Evolutionary conservation across 768 basidiomycete genomes (phyloP).

Genomic region (Solioccasus polychromus): DNA sequence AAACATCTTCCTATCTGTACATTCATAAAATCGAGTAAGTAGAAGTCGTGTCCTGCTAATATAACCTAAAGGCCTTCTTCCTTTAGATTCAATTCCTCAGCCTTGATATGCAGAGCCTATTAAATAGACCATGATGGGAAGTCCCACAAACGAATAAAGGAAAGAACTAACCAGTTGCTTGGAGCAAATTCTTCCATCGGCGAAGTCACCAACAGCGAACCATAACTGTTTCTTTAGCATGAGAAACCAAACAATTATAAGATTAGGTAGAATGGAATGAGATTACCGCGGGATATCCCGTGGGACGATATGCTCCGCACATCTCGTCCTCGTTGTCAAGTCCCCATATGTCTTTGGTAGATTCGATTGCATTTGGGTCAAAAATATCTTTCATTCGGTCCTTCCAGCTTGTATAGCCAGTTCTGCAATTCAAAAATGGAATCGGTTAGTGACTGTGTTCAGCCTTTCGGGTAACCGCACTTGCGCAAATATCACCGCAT

Average conservation of each 20-base stretch:
- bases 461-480: neutral
- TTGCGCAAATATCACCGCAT: constrained; percentile 4
- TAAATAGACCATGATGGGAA: too few species aligned
- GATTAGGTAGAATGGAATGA: too few species aligned
- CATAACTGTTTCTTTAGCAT: neutral
- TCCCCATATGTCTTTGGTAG: constrained; percentile 5
- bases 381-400: constrained; percentile 4
- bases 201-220: constrained; percentile 4
- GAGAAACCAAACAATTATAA: too few species aligned
- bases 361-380: neutral
- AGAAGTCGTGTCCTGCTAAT: too few species aligned
- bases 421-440: neutral
- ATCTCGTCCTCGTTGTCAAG: constrained; percentile 3
- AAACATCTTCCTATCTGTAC: neutral
- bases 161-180: constrained; percentile 3
- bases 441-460: neutral
- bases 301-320: constrained; percentile 4
- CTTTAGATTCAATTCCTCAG: constrained; percentile 4
- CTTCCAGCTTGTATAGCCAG: constrained; percentile 7
- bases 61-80: too few species aligned
- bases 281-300: constrained; percentile 4
- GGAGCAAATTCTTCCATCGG: constrained; percentile 2
- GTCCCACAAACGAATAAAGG: too few species aligned
- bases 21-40: neutral
- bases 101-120: constrained; percentile 7